Evolutionary conservation across 306 rosid species (phyloP).

Genomic region (Prunus mira): DNA sequence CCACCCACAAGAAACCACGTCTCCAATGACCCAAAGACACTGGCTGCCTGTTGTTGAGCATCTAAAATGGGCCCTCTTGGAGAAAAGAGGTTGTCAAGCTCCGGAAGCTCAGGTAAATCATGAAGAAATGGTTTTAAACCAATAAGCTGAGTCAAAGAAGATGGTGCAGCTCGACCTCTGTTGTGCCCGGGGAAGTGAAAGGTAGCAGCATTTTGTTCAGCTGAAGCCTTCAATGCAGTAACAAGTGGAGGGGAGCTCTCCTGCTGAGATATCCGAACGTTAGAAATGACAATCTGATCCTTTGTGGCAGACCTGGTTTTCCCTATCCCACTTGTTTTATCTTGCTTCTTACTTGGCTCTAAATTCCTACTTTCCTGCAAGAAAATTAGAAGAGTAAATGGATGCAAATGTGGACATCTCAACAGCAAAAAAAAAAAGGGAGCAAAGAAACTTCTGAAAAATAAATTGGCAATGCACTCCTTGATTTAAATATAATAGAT

Average conservation of each 20-base stretch:
- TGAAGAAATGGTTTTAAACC: constrained; percentile 61
- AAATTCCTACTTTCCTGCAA: constrained; percentile 37
- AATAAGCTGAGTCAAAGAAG: constrained; percentile 58
- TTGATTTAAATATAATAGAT: no score
- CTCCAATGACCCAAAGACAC: constrained; percentile 66
- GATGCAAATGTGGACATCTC: no score
- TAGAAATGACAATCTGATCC: constrained; percentile 13
- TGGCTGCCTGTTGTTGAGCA: constrained; percentile 78
- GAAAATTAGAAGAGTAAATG: background rate
- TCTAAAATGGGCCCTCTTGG: constrained; percentile 77
- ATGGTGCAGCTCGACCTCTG: constrained; percentile 84
- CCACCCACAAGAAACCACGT: constrained; percentile 98
- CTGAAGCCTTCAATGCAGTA: constrained; percentile 64
- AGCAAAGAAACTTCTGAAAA: background rate
- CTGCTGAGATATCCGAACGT: constrained; percentile 20
- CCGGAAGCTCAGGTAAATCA: constrained; percentile 78
- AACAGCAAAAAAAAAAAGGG: background rate
- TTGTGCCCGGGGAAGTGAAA: constrained; percentile 97
- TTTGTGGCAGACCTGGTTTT: constrained; percentile 12
- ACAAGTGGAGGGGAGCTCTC: constrained; percentile 53
- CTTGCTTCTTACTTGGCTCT: constrained; percentile 6
- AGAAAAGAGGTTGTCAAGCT: constrained; percentile 76
- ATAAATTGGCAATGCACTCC: background rate
- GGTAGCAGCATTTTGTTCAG: constrained; percentile 53
- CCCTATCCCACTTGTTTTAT: constrained; percentile 16